Percentiles rank a stretch among this genome's conserved stretches.
Conservation (phyloP, 352 stramenopile genomes). For the Plasmopara muralis region DNA sequence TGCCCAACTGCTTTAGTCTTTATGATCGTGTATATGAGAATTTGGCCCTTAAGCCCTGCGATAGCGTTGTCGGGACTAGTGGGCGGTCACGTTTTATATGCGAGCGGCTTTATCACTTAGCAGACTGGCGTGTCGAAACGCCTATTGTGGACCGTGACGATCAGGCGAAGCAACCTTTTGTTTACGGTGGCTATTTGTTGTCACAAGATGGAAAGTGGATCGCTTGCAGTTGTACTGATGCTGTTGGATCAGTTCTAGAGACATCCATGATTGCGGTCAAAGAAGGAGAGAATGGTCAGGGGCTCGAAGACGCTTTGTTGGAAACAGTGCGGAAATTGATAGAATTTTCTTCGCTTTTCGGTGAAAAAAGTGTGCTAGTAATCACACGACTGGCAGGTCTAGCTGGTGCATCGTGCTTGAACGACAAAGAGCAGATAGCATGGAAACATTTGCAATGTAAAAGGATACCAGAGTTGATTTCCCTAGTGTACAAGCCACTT, state of each 20-base stretch:
- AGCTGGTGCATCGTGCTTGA: constrained; percentile 11
- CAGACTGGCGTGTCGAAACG: constrained; percentile 25
- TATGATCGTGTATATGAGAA: constrained; percentile 67
- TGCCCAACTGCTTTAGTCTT: constrained; percentile 53
- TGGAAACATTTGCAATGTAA: constrained; percentile 34
- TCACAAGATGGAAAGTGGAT: constrained; percentile 59
- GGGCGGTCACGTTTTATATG: constrained; percentile 38
- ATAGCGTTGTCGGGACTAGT: constrained; percentile 7
- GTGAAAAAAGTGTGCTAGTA: constrained; percentile 37
- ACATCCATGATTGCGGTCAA: constrained; percentile 37
- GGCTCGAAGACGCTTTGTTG: constrained; percentile 29
- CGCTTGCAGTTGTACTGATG: constrained; percentile 43
- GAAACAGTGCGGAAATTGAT: constrained; percentile 44
- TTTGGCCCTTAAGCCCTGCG: constrained; percentile 40
- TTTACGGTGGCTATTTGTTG: constrained; percentile 51
- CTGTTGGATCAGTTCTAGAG: constrained; percentile 54
- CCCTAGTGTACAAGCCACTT: constrained; percentile 26
- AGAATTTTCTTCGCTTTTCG: constrained; percentile 53
- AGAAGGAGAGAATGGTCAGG: constrained; percentile 9
- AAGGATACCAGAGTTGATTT: constrained; percentile 28
- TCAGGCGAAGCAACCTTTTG: constrained; percentile 14
- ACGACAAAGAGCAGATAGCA: constrained; percentile 30
- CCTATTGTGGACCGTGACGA: constrained; percentile 4
- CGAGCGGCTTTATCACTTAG: constrained; percentile 60
- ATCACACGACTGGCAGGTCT: constrained; percentile 32